Evolutionary conservation across 768 basidiomycete species (phyloP).

Genomic region (Pleurotus eryngii): DNA sequence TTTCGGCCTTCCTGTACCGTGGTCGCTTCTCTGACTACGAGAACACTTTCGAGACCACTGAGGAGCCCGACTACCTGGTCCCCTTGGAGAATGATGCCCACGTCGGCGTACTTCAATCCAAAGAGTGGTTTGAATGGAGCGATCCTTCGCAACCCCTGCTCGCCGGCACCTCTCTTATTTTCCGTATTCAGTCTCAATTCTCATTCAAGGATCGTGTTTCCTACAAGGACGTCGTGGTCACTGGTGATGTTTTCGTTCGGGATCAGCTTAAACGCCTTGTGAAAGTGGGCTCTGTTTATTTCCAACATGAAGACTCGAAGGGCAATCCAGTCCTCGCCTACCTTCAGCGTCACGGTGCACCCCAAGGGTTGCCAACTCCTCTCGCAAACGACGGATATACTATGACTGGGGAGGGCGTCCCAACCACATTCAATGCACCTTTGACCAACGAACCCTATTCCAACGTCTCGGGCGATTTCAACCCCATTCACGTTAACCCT

Average conservation of each 20-base stretch:
- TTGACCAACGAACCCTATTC: conserved; percentile 96
- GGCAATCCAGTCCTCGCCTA: conserved; percentile 95
- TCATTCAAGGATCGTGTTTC: conserved; percentile 89
- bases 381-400: conserved; percentile 87
- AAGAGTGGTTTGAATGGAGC: conserved; percentile 98
- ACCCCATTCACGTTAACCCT: conserved; percentile 98
- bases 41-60: conserved; percentile 92
- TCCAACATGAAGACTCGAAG: conserved; percentile 80
- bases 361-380: conserved; percentile 72
- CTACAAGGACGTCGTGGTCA: conserved; percentile 76
- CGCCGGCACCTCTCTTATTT: conserved; percentile 80
- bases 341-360: conserved; percentile 84
- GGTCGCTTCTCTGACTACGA: conserved; percentile 91
- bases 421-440: conserved; percentile 76
- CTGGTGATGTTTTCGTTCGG: conserved; percentile 83
- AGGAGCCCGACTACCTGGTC: conserved; percentile 87
- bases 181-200: conserved; percentile 84
- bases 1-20: conserved; percentile 95
- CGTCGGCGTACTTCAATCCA: conserved; percentile 89
- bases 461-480: conserved; percentile 94
- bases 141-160: conserved; percentile 74
- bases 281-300: conserved; percentile 86
- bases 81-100: conserved; percentile 70
- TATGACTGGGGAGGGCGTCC: conserved; percentile 57
- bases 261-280: conserved; percentile 86